Conservation (phyloP, 495 filamentous ascomycete species). For the Schizothecium vesticola region DNA sequence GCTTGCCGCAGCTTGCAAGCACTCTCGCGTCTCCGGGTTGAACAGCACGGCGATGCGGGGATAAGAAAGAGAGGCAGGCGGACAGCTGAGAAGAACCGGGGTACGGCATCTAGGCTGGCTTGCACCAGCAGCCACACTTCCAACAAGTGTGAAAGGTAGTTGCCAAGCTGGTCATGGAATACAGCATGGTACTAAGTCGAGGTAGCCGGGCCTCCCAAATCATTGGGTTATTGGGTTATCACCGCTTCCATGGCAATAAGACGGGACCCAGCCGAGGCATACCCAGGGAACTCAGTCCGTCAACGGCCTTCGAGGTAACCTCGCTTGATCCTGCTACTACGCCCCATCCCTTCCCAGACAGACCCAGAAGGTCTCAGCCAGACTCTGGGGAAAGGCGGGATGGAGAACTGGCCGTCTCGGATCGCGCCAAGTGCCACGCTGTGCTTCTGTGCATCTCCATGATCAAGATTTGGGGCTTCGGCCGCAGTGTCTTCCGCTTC, state of each 20-base stretch:
- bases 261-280: background rate
- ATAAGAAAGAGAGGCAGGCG: background rate
- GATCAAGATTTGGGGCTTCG: constrained; percentile 1
- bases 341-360: background rate
- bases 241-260: background rate
- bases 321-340: background rate
- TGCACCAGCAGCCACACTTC: too few species aligned
- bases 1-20: background rate
- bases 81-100: background rate
- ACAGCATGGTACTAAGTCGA: too few species aligned
- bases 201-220: background rate
- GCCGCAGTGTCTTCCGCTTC: background rate
- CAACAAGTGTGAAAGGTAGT: background rate
- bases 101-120: too few species aligned
- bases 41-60: background rate
- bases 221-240: background rate
- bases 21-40: background rate
- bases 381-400: constrained; percentile 10
- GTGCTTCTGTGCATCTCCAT: background rate
- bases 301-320: background rate
- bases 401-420: constrained; percentile 2
- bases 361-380: constrained; percentile 5
- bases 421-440: constrained; percentile 6
- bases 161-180: background rate
- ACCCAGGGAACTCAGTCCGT: background rate